Evolutionary conservation across 2,329 filamentous ascomycete genomes (phyloP).

Genomic region (Ramularia endophylla): DNA sequence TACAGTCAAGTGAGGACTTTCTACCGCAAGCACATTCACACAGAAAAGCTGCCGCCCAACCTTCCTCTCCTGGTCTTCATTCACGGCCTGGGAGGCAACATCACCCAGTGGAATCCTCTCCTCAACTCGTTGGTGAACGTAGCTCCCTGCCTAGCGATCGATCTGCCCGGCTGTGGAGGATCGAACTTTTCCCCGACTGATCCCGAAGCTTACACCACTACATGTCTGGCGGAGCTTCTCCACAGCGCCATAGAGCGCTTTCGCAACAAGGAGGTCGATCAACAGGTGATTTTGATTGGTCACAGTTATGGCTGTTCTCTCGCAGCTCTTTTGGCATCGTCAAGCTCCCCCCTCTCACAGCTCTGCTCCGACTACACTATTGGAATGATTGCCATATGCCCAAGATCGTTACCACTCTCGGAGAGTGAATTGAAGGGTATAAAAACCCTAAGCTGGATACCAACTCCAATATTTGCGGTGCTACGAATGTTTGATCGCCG

Average conservation of each 20-base stretch:
- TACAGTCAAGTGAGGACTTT: constrained; percentile 79
- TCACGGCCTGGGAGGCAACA: constrained; percentile 87
- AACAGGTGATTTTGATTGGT: constrained; percentile 73
- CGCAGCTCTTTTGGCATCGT: constrained; percentile 63
- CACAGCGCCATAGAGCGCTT: constrained; percentile 68
- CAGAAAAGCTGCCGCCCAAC: constrained; percentile 68
- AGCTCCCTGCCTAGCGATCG: constrained; percentile 79
- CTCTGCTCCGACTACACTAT: constrained; percentile 55
- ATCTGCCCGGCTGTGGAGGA: constrained; percentile 82
- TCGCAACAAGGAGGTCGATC: constrained; percentile 55
- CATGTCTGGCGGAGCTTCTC: constrained; percentile 69
- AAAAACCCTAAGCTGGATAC: constrained; percentile 60
- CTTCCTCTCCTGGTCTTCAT: constrained; percentile 85
- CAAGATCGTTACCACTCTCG: constrained; percentile 54
- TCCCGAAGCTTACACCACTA: constrained; percentile 74
- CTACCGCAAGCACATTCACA: constrained; percentile 73
- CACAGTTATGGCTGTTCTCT: constrained; percentile 89
- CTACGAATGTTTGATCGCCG: constrained; percentile 72
- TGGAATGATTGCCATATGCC: constrained; percentile 77
- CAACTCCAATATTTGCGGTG: constrained; percentile 66
- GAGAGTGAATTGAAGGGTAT: constrained; percentile 38
- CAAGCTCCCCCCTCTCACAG: constrained; percentile 47
- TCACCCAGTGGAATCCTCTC: constrained; percentile 79
- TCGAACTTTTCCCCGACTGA: constrained; percentile 65
- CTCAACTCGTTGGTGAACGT: constrained; percentile 75